Evolutionary conservation across 1,284 basidiomycete species (phyloP).

Genomic region (Ganoderma leucocontextum): DNA sequence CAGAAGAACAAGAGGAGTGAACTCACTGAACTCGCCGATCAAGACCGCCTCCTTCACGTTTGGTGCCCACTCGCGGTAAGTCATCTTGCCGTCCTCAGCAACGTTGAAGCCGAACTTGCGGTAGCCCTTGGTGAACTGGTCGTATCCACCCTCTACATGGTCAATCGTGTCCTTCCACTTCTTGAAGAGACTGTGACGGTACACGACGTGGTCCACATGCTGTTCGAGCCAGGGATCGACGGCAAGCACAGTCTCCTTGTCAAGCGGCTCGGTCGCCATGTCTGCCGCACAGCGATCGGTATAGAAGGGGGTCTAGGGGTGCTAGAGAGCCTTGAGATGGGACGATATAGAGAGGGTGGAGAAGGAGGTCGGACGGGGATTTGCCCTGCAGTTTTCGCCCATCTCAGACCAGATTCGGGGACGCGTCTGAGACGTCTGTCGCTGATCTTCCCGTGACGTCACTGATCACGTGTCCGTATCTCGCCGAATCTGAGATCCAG

Average conservation of each 20-base stretch:
- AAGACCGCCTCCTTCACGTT: constrained; percentile 85
- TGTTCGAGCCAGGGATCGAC: constrained; percentile 82
- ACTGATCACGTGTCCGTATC: constrained; percentile 32
- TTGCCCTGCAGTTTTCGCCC: constrained; percentile 20
- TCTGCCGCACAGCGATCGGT: not conserved
- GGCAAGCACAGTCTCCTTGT: constrained; percentile 62
- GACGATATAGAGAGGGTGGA: constrained; percentile 22
- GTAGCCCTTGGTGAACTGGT: constrained; percentile 89
- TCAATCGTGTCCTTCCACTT: constrained; percentile 82
- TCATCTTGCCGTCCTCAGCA: constrained; percentile 71
- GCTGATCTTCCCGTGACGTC: constrained; percentile 25
- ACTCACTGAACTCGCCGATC: constrained; percentile 97
- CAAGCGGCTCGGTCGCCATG: constrained; percentile 46
- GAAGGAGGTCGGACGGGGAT: constrained; percentile 13
- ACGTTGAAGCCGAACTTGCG: constrained; percentile 87
- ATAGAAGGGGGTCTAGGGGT: not conserved
- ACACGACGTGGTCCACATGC: constrained; percentile 74
- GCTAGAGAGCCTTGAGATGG: constrained; percentile 6
- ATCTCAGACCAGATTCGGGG: constrained; percentile 23
- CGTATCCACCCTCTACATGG: constrained; percentile 86
- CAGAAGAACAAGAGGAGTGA: constrained; percentile 18
- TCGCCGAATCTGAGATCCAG: constrained; percentile 26
- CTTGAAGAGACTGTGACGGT: constrained; percentile 76
- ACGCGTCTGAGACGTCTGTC: constrained; percentile 11
- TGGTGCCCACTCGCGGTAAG: constrained; percentile 97